phyloP scores from a whole-genome alignment of 192 early-diverging fungal species.

The Endogone sp. region DNA sequence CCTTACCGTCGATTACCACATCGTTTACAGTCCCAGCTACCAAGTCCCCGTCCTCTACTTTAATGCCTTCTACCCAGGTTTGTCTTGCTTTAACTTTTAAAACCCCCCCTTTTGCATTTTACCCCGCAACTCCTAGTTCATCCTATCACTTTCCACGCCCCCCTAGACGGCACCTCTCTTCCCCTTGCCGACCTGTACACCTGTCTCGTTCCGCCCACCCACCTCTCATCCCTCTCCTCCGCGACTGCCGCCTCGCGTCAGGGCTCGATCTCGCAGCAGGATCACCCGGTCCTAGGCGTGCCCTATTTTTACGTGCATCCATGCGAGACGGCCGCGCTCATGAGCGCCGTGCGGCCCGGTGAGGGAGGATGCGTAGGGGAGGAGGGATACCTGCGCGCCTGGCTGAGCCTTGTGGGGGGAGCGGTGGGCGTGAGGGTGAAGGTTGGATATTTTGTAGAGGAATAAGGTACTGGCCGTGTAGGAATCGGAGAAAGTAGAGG shows the following conservation, averaged over 20 bases:
- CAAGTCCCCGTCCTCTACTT: conserved; percentile 60
- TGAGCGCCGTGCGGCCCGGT: conserved; percentile 24
- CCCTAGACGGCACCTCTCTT: not conserved
- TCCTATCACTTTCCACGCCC: not conserved
- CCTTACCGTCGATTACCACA: conserved; percentile 47
- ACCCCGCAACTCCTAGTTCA: too few species aligned
- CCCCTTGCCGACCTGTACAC: not conserved
- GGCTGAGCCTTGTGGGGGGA: not conserved
- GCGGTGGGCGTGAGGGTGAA: not conserved
- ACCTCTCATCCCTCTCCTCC: not conserved
- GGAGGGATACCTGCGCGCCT: not conserved
- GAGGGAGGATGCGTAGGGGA: not conserved
- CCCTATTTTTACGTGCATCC: conserved; percentile 64
- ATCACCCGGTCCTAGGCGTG: conserved; percentile 48
- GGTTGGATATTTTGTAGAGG: not conserved
- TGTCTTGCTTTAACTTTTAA: not conserved
- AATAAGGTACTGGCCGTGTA: too few species aligned
- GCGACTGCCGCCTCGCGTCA: not conserved
- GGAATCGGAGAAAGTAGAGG: too few species aligned
- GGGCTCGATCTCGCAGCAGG: conserved; percentile 26
- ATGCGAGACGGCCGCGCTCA: conserved; percentile 52
- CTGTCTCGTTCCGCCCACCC: not conserved
- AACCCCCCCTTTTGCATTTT: not conserved
- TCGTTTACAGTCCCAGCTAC: conserved; percentile 56
- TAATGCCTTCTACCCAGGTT: conserved; percentile 44